Conservation (phyloP, 1,139 yeast species). For the Geotrichum restrictum region DNA sequence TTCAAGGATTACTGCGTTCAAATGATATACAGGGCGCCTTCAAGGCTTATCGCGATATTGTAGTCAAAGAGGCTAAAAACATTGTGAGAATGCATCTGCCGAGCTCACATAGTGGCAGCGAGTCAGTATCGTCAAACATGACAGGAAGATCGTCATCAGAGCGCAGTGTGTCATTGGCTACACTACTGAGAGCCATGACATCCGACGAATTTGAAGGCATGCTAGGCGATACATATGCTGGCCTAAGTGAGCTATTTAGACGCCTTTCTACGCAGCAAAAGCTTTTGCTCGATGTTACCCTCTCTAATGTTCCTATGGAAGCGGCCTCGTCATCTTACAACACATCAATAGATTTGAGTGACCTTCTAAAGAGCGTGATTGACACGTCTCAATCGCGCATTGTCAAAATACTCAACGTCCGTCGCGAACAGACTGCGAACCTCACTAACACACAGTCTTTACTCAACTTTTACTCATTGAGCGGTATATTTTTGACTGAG, state of each 20-base stretch:
- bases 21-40: constrained; percentile 65
- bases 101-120: constrained; percentile 27
- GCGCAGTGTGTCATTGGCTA: constrained; percentile 44
- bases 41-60: constrained; percentile 60
- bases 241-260: constrained; percentile 67
- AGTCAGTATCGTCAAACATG: constrained; percentile 29
- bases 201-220: constrained; percentile 71
- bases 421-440: constrained; percentile 67
- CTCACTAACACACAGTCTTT: constrained; percentile 50
- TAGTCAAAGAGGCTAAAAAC: constrained; percentile 65
- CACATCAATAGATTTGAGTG: constrained; percentile 33
- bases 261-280: constrained; percentile 78
- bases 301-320: constrained; percentile 39
- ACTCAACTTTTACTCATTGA: constrained; percentile 60
- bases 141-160: constrained; percentile 31
- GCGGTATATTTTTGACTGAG: constrained; percentile 68
- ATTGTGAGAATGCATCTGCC: constrained; percentile 69
- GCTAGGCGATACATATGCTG: constrained; percentile 58
- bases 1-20: constrained; percentile 58
- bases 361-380: constrained; percentile 59
- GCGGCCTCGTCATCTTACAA: constrained; percentile 7
- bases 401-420: constrained; percentile 71
- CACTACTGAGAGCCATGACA: constrained; percentile 58
- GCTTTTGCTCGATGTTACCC: constrained; percentile 65
- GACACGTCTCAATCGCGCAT: constrained; percentile 72